Percentiles rank a stretch among this genome's conserved stretches.
These are phyloP conservation scores for Neonectria sp. DNA, from an alignment of 2,329 filamentous ascomycete genomes.

Conservation along the genomic window DNA sequence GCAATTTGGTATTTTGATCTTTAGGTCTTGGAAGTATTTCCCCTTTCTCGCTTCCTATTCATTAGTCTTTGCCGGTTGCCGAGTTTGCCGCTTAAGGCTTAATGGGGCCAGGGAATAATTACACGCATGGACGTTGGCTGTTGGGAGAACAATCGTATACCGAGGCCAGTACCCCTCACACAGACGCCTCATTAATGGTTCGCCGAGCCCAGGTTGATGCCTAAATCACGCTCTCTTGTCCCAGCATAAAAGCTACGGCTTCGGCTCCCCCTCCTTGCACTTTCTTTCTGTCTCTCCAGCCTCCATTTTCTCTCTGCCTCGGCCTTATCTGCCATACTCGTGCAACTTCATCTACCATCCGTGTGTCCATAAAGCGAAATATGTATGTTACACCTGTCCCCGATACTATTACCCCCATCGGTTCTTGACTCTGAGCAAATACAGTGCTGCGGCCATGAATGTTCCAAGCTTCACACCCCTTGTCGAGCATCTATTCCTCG, in stretches of 20 bases:
- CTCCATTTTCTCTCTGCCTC: neutral
- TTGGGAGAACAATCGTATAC: neutral
- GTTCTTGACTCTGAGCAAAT: neutral
- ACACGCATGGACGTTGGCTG: neutral
- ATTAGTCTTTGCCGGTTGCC: neutral
- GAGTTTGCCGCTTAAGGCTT: neutral
- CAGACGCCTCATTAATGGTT: neutral
- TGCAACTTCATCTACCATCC: no score
- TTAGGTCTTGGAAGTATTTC: no score
- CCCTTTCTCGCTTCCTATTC: neutral
- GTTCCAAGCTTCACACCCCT: neutral
- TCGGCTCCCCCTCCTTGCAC: neutral
- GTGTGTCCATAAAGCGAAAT: neutral
- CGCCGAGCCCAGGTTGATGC: neutral
- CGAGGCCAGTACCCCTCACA: neutral
- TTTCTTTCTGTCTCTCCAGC: neutral
- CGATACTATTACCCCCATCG: neutral
- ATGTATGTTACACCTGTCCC: neutral
- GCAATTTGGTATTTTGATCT: no score
- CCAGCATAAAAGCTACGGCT: neutral
- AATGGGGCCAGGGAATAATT: neutral
- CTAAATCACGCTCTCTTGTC: neutral
- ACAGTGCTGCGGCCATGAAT: neutral
- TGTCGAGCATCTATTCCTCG: slow-evolving; percentile 7
- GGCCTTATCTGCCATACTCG: neutral